Conservation (phyloP, 441 rosid species). For the Gossypium aridum region DNA sequence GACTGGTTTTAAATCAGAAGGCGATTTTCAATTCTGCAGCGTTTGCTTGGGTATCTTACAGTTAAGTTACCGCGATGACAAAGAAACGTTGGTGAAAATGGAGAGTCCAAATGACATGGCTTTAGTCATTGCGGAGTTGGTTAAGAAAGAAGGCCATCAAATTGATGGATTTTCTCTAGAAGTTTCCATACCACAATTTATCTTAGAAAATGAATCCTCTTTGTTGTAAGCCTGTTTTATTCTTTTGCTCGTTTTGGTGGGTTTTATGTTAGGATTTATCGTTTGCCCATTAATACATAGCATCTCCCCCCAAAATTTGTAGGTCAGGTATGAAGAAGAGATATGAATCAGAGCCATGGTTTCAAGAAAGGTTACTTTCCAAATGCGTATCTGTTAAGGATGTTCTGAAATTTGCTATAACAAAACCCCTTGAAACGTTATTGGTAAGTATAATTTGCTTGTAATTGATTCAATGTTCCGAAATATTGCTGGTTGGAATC, state of each 20-base stretch:
- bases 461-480: conserved; percentile 12
- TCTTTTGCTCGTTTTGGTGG: background rate
- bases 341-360: conserved; percentile 52
- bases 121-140: conserved; percentile 37
- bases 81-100: conserved; percentile 29
- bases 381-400: conserved; percentile 55
- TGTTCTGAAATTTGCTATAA: conserved; percentile 50
- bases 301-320: conserved; percentile 15
- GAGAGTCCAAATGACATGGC: conserved; percentile 38
- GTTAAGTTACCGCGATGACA: conserved; percentile 39
- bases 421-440: conserved; percentile 36
- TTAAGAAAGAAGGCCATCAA: conserved; percentile 55
- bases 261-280: background rate
- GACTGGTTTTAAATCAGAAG: conserved; percentile 1
- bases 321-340: conserved; percentile 60
- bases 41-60: conserved; percentile 82
- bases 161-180: conserved; percentile 70
- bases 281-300: background rate
- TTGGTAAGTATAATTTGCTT: conserved; percentile 41
- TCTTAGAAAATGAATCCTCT: conserved; percentile 44
- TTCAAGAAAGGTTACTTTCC: conserved; percentile 33
- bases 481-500: background rate
- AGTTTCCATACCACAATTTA: conserved; percentile 52
- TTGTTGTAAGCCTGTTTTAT: conserved; percentile 43
- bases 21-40: conserved; percentile 42